These are phyloP conservation scores for Hypericum perforatum DNA, from an alignment of 345 rosid genomes.

Conservation along the genomic window DNA sequence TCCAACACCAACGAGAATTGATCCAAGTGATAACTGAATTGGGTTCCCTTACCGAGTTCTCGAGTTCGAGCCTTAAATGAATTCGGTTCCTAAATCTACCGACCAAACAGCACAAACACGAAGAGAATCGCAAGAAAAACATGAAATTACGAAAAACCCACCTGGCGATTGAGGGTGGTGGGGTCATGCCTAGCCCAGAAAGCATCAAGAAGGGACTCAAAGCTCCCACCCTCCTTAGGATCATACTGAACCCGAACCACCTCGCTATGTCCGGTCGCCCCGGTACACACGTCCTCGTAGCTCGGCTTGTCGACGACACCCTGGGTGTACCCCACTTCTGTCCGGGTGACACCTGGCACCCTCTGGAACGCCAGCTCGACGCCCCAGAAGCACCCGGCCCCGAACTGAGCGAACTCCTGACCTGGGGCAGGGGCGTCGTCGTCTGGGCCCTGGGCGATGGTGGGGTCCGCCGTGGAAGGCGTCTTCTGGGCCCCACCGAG, in stretches of 20 bases:
- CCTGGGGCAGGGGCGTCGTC: constrained; percentile 51
- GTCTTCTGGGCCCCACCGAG: constrained; percentile 46
- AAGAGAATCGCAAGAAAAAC: neutral
- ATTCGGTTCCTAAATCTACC: neutral
- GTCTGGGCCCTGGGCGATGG: constrained; percentile 56
- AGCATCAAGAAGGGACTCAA: constrained; percentile 42
- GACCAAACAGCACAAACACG: neutral
- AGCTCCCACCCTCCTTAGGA: constrained; percentile 48
- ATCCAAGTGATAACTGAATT: too few relatives aligned
- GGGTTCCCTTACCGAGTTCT: too few relatives aligned
- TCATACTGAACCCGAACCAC: constrained; percentile 75
- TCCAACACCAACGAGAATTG: too few relatives aligned
- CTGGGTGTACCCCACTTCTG: constrained; percentile 77
- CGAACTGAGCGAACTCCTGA: constrained; percentile 67
- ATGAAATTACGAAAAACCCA: constrained; percentile 2
- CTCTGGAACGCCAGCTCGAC: constrained; percentile 78
- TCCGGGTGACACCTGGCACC: constrained; percentile 49
- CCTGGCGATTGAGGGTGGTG: constrained; percentile 77
- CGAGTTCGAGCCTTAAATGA: too few relatives aligned
- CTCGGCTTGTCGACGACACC: constrained; percentile 53
- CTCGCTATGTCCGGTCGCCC: constrained; percentile 58
- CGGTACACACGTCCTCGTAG: constrained; percentile 76
- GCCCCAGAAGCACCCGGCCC: constrained; percentile 98
- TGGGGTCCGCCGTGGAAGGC: constrained; percentile 43
- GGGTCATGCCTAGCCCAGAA: constrained; percentile 87